phyloP scores from a whole-genome alignment of 176 grass and related monocot genomes.

The Microstegium vimineum region DNA sequence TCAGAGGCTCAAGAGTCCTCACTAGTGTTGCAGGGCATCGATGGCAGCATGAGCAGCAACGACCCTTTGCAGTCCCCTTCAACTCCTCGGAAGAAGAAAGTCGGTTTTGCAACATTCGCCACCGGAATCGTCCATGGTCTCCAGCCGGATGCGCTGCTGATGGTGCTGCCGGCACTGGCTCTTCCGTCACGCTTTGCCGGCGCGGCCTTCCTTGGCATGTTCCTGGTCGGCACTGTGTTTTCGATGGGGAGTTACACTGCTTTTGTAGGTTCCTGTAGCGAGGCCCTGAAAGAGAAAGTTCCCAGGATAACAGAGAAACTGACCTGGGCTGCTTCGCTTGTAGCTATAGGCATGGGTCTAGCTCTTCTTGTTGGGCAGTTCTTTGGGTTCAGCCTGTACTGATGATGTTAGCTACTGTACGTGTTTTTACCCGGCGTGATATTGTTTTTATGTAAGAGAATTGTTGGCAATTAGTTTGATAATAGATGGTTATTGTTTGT shows the following conservation, averaged over 20 bases:
- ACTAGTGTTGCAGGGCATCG: conserved; percentile 46
- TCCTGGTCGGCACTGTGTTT: conserved; percentile 82
- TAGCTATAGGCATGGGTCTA: conserved; percentile 83
- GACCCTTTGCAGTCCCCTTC: conserved; percentile 25
- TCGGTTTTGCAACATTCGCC: conserved; percentile 86
- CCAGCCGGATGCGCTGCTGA: conserved; percentile 87
- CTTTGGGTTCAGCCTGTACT: conserved; percentile 88
- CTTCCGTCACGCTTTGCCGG: conserved; percentile 84
- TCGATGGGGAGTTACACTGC: conserved; percentile 94
- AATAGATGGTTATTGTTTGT: conserved; percentile 21
- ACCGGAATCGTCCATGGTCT: conserved; percentile 85
- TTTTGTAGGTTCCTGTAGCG: conserved; percentile 90
- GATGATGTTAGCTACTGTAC: conserved; percentile 12
- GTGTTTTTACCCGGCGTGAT: neutral
- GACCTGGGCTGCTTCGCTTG: conserved; percentile 91
- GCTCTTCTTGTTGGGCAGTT: conserved; percentile 77
- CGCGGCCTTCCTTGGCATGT: conserved; percentile 85
- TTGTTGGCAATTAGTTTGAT: conserved; percentile 18
- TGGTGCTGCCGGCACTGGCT: conserved; percentile 81
- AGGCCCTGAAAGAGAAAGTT: conserved; percentile 82
- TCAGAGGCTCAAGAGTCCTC: conserved; percentile 49
- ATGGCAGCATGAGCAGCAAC: conserved; percentile 19
- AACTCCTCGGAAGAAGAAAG: conserved; percentile 65
- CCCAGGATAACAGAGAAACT: conserved; percentile 95
- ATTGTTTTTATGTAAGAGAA: conserved; percentile 29